Evolutionary conservation across 2,329 filamentous ascomycete species (phyloP), one percentile per base, ranked within the genome.

Genomic region (Botrytis galanthina): DNA sequence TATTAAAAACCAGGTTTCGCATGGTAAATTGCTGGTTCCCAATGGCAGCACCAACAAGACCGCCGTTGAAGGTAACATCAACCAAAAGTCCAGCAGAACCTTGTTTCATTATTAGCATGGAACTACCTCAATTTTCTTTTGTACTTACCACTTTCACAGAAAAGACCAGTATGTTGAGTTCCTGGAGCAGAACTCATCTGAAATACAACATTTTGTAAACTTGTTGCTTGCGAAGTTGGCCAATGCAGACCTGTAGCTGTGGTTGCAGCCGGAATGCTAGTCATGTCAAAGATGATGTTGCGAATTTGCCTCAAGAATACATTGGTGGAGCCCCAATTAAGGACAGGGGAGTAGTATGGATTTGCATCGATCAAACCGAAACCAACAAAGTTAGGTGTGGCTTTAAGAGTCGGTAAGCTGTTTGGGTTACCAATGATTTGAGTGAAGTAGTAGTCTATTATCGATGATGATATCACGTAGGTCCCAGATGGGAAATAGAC

Each of bases 291-390:
- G 73, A 90, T 83, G 68, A 93, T 84, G 78, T 93, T 93, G 16
- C 89, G 85, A 73, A 92, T 86, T 76, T 90, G 87, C 63, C 90
- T 85, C 78, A 86, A 90, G 81, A 93, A 93, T 14, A 91, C 87
- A 76, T 88, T 90, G 81, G 93, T 91, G 83, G 94, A 93, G 78
- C 89, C 90, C 83, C 90, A 93, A 87, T 89, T 92, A 84, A 93
- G 92, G 4, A 7, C 35, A 84, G 86, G 85, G 46, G 91, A 90
- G 1, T 84, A 84, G 59, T 98, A 98, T 0, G 93, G 94, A 80
- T 98, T 90, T 4, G 93, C 87, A 81, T 98, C 94, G 76, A 98
- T 92, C 90, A 84, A 93, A 79, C 89, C 90, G 83, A 89, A 92
- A 88, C 90, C 95, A 4, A 85, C 77, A 80, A 98, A 98, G 78